These are phyloP conservation scores for Fistulinella prunicolor DNA, from an alignment of 768 basidiomycete genomes.

Conservation along the genomic window DNA sequence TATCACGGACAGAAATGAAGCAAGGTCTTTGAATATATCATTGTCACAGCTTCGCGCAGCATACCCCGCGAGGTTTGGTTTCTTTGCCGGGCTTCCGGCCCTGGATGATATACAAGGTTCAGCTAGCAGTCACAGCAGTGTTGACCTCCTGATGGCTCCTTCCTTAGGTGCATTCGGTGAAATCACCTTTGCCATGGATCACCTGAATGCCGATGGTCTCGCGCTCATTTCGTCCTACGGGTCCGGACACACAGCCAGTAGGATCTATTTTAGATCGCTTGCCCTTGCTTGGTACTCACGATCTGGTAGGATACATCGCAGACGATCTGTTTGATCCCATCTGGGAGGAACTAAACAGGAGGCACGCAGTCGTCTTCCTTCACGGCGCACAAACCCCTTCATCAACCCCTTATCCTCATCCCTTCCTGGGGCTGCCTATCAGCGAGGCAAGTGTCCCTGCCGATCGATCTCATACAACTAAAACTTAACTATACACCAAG, in stretches of 20 bases:
- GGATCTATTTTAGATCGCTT: slow-evolving; percentile 9
- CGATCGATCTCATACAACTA: slow-evolving; percentile 3
- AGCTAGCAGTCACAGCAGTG: slow-evolving; percentile 1
- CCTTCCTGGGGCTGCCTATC: slow-evolving; percentile 63
- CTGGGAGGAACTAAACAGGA: slow-evolving; percentile 65
- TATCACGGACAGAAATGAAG: slow-evolving; percentile 39
- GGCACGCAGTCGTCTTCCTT: slow-evolving; percentile 62
- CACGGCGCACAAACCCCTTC: slow-evolving; percentile 70
- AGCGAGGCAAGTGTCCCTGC: slow-evolving; percentile 47
- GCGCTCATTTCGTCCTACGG: slow-evolving; percentile 69
- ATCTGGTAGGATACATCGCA: slow-evolving; percentile 56
- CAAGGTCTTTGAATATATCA: slow-evolving; percentile 47
- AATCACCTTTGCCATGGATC: slow-evolving; percentile 59
- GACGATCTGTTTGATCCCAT: slow-evolving; percentile 61
- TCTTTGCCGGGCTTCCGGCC: slow-evolving; percentile 65
- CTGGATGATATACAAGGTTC: slow-evolving; percentile 61
- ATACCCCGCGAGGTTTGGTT: slow-evolving; percentile 60
- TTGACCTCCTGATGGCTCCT: slow-evolving; percentile 5
- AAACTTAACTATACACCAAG: slow-evolving; percentile 7
- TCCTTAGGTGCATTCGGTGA: slow-evolving; percentile 54
- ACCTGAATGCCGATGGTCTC: slow-evolving; percentile 60
- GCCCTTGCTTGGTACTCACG: slow-evolving; percentile 4
- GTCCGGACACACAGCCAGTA: slow-evolving; percentile 51
- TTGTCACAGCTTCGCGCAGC: slow-evolving; percentile 46
- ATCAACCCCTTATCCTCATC: slow-evolving; percentile 61